A percentile compares a stretch with the other conserved stretches of the same genome.
phyloP scores from a whole-genome alignment of 306 rosid species.

The Macrotyloma uniflorum region DNA sequence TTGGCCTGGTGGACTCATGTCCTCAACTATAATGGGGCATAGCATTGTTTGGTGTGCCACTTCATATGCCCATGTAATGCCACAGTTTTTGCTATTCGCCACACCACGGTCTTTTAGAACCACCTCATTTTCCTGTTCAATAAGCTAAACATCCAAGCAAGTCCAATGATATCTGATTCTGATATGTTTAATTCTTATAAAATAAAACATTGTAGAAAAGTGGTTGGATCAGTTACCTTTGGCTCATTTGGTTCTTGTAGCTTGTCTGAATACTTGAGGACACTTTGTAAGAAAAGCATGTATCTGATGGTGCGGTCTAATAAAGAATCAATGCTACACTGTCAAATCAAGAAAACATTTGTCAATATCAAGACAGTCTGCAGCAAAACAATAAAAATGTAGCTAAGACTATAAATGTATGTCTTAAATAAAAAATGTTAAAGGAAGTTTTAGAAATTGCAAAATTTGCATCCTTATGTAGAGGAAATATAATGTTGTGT shows the following conservation, averaged over 20 bases:
- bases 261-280: slow-evolving; percentile 67
- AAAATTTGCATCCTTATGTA: neutral
- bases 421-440: neutral
- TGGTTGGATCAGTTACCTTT: slow-evolving; percentile 56
- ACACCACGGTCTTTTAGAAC: slow-evolving; percentile 46
- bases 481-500: neutral
- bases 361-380: slow-evolving; percentile 19
- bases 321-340: slow-evolving; percentile 94
- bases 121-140: slow-evolving; percentile 52
- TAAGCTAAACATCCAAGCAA: slow-evolving; percentile 54
- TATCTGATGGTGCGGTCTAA: slow-evolving; percentile 82
- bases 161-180: slow-evolving; percentile 15
- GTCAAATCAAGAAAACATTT: slow-evolving; percentile 48
- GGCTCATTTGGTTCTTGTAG: slow-evolving; percentile 65
- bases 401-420: slow-evolving; percentile 4
- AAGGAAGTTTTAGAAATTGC: neutral
- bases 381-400: neutral
- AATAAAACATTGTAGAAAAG: neutral
- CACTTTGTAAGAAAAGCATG: slow-evolving; percentile 77
- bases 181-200: neutral
- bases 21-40: slow-evolving; percentile 88
- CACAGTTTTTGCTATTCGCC: slow-evolving; percentile 44
- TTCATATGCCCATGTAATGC: slow-evolving; percentile 84
- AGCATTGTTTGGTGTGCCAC: slow-evolving; percentile 65
- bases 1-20: slow-evolving; percentile 74